A percentile compares a stretch with the other conserved stretches of the same genome.
Evolutionary conservation across 2,329 filamentous ascomycete species (phyloP).

Genomic region (Nannizzia gypsea): DNA sequence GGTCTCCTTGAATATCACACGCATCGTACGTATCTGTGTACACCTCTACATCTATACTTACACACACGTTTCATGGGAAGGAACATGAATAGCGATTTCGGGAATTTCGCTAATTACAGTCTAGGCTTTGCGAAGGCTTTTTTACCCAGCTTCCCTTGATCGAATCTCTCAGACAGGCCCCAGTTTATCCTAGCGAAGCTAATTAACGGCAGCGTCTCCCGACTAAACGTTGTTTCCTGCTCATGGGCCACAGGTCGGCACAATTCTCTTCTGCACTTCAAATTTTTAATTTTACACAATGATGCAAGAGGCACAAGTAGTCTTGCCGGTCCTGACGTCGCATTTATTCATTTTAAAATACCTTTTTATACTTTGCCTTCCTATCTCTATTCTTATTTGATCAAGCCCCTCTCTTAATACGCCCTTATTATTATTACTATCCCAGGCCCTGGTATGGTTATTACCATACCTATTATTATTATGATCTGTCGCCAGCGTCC

Average conservation of each 20-base stretch:
- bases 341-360: conserved; percentile 7
- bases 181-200: conserved; percentile 10
- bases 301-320: conserved; percentile 1
- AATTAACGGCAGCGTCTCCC: conserved; percentile 11
- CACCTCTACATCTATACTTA: not conserved
- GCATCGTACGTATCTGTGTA: conserved; percentile 4
- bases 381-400: not conserved
- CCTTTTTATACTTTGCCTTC: not conserved
- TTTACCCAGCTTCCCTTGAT: conserved; percentile 8
- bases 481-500: conserved; percentile 6
- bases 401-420: conserved; percentile 5
- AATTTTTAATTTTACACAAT: conserved; percentile 5
- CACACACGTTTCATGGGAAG: not conserved
- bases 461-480: conserved; percentile 6
- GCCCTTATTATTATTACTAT: conserved; percentile 6
- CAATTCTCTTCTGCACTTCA: not conserved
- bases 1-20: conserved; percentile 2
- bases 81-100: not conserved
- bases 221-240: conserved; percentile 10
- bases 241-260: conserved; percentile 7
- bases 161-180: conserved; percentile 9
- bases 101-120: conserved; percentile 6
- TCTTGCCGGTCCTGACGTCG: conserved; percentile 1
- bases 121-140: conserved; percentile 9
- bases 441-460: conserved; percentile 2